Evolutionary conservation across 2,329 filamentous ascomycete species (phyloP).

Genomic region (Drechslerella stenobrocha): DNA sequence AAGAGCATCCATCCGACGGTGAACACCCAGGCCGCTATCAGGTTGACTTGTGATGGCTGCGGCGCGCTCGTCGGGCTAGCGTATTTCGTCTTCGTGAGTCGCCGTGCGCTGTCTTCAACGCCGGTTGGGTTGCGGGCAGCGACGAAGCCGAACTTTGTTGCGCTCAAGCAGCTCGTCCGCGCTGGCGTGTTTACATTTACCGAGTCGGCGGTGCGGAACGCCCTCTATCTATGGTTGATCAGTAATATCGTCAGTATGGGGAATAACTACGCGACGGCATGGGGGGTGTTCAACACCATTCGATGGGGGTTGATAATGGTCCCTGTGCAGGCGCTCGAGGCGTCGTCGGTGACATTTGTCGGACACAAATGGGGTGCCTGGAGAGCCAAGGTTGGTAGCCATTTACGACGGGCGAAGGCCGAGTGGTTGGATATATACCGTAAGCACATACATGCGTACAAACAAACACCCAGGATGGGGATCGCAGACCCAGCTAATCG

Average conservation of each 20-base stretch:
- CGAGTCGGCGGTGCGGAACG: conserved; percentile 70
- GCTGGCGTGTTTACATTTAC: conserved; percentile 65
- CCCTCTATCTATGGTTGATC: conserved; percentile 72
- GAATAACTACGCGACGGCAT: conserved; percentile 69
- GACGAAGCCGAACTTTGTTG: conserved; percentile 56
- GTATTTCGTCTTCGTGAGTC: conserved; percentile 63
- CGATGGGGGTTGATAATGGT: conserved; percentile 76
- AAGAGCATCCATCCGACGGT: conserved; percentile 62
- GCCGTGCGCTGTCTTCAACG: conserved; percentile 18
- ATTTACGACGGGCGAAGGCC: conserved; percentile 53
- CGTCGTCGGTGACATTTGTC: conserved; percentile 67
- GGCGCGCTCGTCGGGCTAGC: conserved; percentile 63
- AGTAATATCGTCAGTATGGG: conserved; percentile 67
- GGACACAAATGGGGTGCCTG: conserved; percentile 68
- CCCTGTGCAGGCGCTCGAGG: conserved; percentile 69
- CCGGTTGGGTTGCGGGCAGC: conserved; percentile 17
- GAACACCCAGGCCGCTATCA: conserved; percentile 67
- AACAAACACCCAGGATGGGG: too few relatives aligned
- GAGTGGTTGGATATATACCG: conserved; percentile 54
- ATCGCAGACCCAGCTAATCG: too few relatives aligned
- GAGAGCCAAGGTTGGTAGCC: conserved; percentile 55
- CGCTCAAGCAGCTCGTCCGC: conserved; percentile 61
- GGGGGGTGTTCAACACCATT: conserved; percentile 74
- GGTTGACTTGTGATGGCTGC: conserved; percentile 65
- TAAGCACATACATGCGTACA: conserved; percentile 51